These are phyloP conservation scores for Neurospora tetraspora DNA, from an alignment of 495 filamentous ascomycete species.

Conservation along the genomic window DNA sequence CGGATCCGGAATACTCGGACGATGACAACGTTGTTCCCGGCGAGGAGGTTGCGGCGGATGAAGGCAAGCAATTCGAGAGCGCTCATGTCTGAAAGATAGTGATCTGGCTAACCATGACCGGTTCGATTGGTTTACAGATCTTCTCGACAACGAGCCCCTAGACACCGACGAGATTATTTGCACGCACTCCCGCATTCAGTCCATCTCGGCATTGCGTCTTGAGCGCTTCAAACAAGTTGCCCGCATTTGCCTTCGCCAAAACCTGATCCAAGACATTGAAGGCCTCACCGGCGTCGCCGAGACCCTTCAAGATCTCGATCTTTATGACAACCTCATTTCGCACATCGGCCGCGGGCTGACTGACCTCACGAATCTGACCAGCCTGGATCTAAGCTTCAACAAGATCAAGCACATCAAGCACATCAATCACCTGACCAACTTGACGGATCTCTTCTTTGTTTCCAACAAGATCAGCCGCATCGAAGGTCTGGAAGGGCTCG, in stretches of 20 bases:
- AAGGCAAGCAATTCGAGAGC: conserved; percentile 43
- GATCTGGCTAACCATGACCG: neutral
- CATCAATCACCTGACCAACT: conserved; percentile 63
- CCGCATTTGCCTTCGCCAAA: conserved; percentile 89
- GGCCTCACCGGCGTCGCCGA: conserved; percentile 51
- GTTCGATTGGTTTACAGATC: conserved; percentile 24
- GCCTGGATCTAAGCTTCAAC: conserved; percentile 91
- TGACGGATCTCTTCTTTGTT: conserved; percentile 85
- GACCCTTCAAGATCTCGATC: conserved; percentile 72
- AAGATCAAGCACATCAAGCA: conserved; percentile 98
- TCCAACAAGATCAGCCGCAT: conserved; percentile 88
- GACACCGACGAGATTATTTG: conserved; percentile 75
- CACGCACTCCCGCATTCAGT: conserved; percentile 72
- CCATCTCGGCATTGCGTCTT: conserved; percentile 66
- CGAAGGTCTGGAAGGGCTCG: conserved; percentile 70
- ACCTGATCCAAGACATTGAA: conserved; percentile 71
- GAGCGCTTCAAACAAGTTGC: conserved; percentile 71
- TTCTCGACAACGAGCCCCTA: conserved; percentile 41
- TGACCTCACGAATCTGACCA: conserved; percentile 59
- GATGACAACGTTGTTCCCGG: conserved; percentile 63
- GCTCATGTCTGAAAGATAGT: neutral
- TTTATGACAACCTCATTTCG: conserved; percentile 95
- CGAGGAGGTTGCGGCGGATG: conserved; percentile 71
- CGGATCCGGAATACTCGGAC: conserved; percentile 78
- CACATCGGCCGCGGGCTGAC: conserved; percentile 73